phyloP scores from a whole-genome alignment of 1,139 yeast genomes.

The Pichia sp. region DNA sequence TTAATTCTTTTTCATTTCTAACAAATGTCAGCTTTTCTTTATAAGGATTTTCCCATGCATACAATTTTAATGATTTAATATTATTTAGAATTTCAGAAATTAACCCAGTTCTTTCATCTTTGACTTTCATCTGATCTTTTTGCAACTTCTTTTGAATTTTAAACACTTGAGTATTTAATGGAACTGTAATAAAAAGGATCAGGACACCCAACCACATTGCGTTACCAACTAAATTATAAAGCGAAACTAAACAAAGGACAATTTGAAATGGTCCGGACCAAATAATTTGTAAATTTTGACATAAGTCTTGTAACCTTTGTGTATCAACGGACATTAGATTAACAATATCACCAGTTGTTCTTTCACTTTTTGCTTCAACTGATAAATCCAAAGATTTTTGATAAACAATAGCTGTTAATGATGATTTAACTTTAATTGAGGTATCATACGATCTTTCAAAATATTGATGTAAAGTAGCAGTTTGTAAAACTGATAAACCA shows the following conservation, averaged over 20 bases:
- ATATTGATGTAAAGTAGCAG: conserved; percentile 84
- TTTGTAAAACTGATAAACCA: conserved; percentile 71
- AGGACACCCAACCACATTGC: conserved; percentile 97
- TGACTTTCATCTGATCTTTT: conserved; percentile 62
- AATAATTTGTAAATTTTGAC: conserved; percentile 77
- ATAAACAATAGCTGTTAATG: conserved; percentile 74
- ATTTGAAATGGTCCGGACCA: conserved; percentile 99
- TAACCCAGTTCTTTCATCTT: conserved; percentile 63
- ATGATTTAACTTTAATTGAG: conserved; percentile 84
- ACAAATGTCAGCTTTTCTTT: conserved; percentile 65
- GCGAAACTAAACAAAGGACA: conserved; percentile 64
- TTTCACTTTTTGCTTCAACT: conserved; percentile 71
- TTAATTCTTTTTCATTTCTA: conserved; percentile 83
- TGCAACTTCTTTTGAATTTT: conserved; percentile 70
- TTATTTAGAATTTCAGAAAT: conserved; percentile 86
- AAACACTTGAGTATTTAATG: conserved; percentile 72
- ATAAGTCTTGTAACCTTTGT: conserved; percentile 85
- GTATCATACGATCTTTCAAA: conserved; percentile 83
- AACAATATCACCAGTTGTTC: conserved; percentile 95
- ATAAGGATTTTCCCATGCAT: conserved; percentile 94
- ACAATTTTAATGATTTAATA: conserved; percentile 84
- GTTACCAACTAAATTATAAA: conserved; percentile 73
- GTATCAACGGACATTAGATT: conserved; percentile 96
- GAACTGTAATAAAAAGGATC: conserved; percentile 78
- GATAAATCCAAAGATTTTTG: conserved; percentile 75